phyloP scores from a whole-genome alignment of 192 early-diverging fungal genomes.

The Ramicandelaber brevisporus region DNA sequence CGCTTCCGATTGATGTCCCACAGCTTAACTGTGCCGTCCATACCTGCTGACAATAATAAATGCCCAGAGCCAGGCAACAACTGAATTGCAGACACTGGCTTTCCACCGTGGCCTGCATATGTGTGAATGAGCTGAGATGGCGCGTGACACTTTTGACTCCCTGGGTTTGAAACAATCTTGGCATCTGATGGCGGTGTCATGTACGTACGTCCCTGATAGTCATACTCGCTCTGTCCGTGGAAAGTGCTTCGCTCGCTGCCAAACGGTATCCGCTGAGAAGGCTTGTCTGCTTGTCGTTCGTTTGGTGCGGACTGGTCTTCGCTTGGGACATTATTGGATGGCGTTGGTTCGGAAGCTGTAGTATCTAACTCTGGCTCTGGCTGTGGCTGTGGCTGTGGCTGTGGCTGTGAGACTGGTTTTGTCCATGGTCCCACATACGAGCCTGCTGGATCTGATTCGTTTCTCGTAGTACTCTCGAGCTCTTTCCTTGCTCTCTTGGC shows the following conservation, averaged over 20 bases:
- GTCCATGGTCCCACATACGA: no score
- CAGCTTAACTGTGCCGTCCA: slow-evolving; percentile 90
- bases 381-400: no score
- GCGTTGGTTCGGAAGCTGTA: no score
- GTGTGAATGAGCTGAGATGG: slow-evolving; percentile 75
- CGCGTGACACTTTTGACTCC: slow-evolving; percentile 51
- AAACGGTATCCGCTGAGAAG: no score
- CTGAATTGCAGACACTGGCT: slow-evolving; percentile 68
- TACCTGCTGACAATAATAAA: slow-evolving; percentile 63
- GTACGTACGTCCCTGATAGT: slow-evolving; percentile 89
- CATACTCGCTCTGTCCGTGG: slow-evolving; percentile 63
- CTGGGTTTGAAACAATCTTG: slow-evolving; percentile 44
- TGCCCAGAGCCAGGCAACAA: slow-evolving; percentile 83
- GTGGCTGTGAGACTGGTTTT: no score
- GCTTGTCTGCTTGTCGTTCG: no score
- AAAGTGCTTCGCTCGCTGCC: slow-evolving; percentile 71
- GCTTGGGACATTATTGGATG: no score
- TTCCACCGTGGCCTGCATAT: slow-evolving; percentile 79
- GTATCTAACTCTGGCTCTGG: no score
- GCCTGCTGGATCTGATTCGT: no score
- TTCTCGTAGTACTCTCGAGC: no score
- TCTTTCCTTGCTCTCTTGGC: no score
- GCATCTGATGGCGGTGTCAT: slow-evolving; percentile 87
- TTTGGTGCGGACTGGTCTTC: no score
- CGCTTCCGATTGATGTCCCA: slow-evolving; percentile 91